These are phyloP conservation scores for Globisporangium takayamanum DNA, from an alignment of 352 stramenopile genomes.

Conservation along the genomic window DNA sequence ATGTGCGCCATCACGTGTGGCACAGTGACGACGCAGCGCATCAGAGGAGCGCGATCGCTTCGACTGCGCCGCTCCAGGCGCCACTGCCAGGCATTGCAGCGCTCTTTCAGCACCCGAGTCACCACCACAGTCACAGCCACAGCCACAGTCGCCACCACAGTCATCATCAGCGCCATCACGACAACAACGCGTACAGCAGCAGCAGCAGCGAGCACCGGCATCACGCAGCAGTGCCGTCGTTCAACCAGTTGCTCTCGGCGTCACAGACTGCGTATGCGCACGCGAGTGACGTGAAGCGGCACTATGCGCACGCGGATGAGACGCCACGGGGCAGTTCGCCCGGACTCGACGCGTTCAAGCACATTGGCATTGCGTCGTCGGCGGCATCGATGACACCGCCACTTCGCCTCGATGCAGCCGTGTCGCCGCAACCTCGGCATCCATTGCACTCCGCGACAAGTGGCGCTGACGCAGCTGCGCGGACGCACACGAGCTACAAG, in stretches of 20 bases:
- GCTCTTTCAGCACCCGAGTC: conserved; percentile 2
- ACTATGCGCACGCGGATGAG: background rate
- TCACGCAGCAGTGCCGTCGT: background rate
- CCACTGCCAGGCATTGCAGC: conserved; percentile 1
- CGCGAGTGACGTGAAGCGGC: too few species aligned
- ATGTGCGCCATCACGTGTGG: background rate
- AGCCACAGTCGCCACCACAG: background rate
- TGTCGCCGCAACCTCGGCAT: background rate
- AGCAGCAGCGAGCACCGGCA: background rate
- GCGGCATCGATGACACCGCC: too few species aligned
- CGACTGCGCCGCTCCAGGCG: background rate
- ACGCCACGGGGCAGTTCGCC: background rate
- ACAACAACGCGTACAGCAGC: background rate
- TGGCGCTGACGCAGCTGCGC: background rate
- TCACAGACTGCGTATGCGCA: background rate
- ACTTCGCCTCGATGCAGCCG: too few species aligned
- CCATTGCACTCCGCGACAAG: background rate
- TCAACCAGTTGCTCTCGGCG: background rate
- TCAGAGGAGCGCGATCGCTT: background rate
- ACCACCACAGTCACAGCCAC: background rate
- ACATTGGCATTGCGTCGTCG: conserved; percentile 1
- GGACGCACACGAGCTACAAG: conserved; percentile 7
- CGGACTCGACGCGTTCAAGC: conserved; percentile 4
- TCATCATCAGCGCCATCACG: background rate
- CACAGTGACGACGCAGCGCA: background rate